phyloP scores from a whole-genome alignment of 441 rosid genomes.

The Metrosideros polymorpha region DNA sequence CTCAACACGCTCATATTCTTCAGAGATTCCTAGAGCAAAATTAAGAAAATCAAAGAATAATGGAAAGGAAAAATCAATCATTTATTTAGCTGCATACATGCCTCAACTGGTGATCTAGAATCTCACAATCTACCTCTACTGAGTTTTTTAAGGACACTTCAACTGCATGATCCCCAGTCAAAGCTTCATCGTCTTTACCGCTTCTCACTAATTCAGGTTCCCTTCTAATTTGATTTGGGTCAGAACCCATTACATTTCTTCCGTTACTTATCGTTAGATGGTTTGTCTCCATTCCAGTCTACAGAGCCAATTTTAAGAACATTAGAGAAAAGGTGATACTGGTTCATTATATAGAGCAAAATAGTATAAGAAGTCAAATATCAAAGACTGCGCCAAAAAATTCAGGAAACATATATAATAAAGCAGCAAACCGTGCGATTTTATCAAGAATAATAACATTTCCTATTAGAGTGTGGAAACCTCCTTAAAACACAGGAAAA shows the following conservation, averaged over 20 bases:
- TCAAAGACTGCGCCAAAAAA: background rate
- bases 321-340: background rate
- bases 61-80: conserved; percentile 5
- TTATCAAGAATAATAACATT: background rate
- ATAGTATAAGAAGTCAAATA: background rate
- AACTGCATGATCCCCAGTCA: conserved; percentile 24
- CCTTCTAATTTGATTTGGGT: conserved; percentile 20
- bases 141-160: conserved; percentile 19
- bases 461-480: background rate
- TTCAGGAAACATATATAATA: background rate
- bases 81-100: background rate
- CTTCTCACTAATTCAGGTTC: conserved; percentile 25
- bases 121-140: conserved; percentile 34
- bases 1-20: conserved; percentile 32
- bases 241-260: conserved; percentile 18
- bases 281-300: conserved; percentile 27
- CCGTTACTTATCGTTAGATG: conserved; percentile 19
- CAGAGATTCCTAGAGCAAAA: conserved; percentile 31
- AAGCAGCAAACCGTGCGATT: background rate
- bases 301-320: conserved; percentile 5
- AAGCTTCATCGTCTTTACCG: conserved; percentile 16
- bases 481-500: background rate
- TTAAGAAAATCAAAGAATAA: background rate
- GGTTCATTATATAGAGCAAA: background rate
- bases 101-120: conserved; percentile 7